Conservation (phyloP, 129 eudicot genomes). For the Ambrosia artemisiifolia region DNA sequence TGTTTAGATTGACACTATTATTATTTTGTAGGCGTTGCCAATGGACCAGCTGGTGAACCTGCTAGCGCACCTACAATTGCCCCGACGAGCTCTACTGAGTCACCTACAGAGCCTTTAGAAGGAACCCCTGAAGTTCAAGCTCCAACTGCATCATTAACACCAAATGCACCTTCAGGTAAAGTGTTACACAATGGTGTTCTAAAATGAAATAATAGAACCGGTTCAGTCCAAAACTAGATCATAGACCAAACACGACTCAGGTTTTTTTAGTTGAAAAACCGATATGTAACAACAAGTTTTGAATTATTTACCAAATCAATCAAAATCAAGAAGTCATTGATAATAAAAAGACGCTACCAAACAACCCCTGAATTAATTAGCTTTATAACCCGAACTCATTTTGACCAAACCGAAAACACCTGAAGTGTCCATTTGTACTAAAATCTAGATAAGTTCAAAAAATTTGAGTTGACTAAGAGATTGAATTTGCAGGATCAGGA, state of each 20-base stretch:
- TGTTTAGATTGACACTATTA: too few relatives aligned
- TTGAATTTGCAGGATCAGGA: conserved; percentile 27
- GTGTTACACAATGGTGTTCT: background rate
- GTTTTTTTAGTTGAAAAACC: too few relatives aligned
- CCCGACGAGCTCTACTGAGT: conserved; percentile 12
- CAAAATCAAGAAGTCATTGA: too few relatives aligned
- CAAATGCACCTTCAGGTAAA: conserved; percentile 27
- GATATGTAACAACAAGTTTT: too few relatives aligned
- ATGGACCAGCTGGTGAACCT: conserved; percentile 30
- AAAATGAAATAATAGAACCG: background rate
- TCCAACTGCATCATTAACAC: conserved; percentile 24
- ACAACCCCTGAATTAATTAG: too few relatives aligned
- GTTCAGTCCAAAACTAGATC: background rate
- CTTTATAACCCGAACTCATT: too few relatives aligned
- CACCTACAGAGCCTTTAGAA: conserved; percentile 16
- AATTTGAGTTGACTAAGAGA: background rate
- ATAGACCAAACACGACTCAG: too few relatives aligned
- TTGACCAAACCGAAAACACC: background rate
- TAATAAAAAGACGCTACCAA: too few relatives aligned
- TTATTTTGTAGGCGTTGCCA: conserved; percentile 13
- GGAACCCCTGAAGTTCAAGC: conserved; percentile 31
- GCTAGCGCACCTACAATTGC: conserved; percentile 32
- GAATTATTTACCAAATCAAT: too few relatives aligned
- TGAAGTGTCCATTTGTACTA: background rate
- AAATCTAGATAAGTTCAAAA: background rate